Evolutionary conservation across 495 filamentous ascomycete genomes (phyloP), one percentile per base, ranked within the genome.

Genomic region (Xanthoparmelia taractica): DNA sequence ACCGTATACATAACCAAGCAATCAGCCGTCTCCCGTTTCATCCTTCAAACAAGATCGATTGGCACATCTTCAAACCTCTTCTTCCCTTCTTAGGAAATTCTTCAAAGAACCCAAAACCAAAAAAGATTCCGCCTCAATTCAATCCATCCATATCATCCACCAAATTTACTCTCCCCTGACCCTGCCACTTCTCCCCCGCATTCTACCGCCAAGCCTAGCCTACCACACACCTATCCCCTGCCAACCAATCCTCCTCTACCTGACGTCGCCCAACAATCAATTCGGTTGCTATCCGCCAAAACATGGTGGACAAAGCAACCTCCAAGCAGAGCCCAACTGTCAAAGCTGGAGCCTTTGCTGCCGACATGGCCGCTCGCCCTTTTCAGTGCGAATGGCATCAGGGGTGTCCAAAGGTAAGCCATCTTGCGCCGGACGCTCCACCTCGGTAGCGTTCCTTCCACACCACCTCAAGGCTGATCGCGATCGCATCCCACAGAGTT

Each of bases 401-500:
- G 58, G 65, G 65, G 23, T 67, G 65, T 59, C 54, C 62, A 13
- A 67, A 67, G 40, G 65, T 67, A 52, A 60, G 61, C 27, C 38
- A 36, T 31, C 27, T 25, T 57, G 60, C 17, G 47, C 58, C 47
- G 8, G 6, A 37, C 27, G 23, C 20, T 20, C 33, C 43, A 37
- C 52, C 55, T 43, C 27, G 31, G 43, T 13, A 43, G 41, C 45
- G 31, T 27, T 43, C 29, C 27, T 48, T 57, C 0, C 4, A 27
- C n/a, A 56, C 27, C 11, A 58, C 10, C 25, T 37, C 4, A 13
- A 40, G 40, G 34, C 61, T 63, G 55, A 63, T 36, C 61, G 10
- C 17, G 37, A 50, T 57, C 45, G 20, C 47, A 45, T 41, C 60
- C 31, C 47, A 63, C 64, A 95, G 90, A 89, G 87, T 64, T 96